Percentiles rank a stretch among this genome's conserved stretches.
Conservation (phyloP, 2,329 filamentous ascomycete genomes). For the Pseudopithomyces chartarum region DNA sequence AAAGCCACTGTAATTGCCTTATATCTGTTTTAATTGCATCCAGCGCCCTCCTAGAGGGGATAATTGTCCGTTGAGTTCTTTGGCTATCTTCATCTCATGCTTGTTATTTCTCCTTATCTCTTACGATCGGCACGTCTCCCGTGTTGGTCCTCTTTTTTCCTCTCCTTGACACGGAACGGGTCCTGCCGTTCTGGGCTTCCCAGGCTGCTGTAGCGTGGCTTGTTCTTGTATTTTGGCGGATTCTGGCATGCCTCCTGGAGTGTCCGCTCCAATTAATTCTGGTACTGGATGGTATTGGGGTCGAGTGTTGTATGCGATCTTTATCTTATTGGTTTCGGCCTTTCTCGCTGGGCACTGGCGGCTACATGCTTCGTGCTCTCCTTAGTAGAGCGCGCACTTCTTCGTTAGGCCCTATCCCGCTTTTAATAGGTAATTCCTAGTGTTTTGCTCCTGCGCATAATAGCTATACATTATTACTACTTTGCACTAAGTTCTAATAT, state of each 20-base stretch:
- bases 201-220: no score
- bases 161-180: no score
- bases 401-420: no score
- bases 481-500: constrained; percentile 1
- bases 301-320: background rate
- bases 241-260: no score
- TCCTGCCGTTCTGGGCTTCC: no score
- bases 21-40: background rate
- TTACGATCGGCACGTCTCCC: background rate
- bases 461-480: no score
- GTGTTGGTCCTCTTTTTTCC: no score
- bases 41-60: background rate
- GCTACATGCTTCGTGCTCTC: background rate
- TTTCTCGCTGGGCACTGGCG: background rate
- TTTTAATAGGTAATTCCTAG: no score
- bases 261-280: no score
- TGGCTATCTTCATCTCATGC: background rate
- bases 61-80: background rate
- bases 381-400: no score
- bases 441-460: no score
- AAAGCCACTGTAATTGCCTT: background rate
- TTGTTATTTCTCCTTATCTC: background rate
- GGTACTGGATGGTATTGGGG: background rate
- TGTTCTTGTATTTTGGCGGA: no score
- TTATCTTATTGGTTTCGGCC: background rate